Evolutionary conservation across 208 protist species (phyloP).

Genomic region (Wallacemonas sp.): DNA sequence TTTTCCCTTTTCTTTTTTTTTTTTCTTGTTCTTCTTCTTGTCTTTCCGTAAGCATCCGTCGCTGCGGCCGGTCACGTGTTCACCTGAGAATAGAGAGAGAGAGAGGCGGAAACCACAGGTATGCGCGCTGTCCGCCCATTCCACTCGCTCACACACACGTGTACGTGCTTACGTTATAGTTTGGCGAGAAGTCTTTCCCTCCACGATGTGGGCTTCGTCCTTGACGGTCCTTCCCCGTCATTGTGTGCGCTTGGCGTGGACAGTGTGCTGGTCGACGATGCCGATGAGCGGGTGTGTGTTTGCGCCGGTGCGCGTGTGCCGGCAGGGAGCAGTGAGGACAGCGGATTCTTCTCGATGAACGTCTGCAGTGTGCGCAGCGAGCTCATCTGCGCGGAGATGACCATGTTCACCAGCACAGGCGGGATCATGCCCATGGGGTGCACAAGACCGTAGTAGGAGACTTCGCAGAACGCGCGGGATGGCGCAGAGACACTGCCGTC

Average conservation of each 20-base stretch:
- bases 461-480: conserved; percentile 41
- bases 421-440: conserved; percentile 78
- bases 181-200: conserved; percentile 9
- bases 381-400: conserved; percentile 52
- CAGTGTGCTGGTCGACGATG: not conserved
- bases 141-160: too few relatives aligned
- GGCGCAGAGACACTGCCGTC: too few relatives aligned
- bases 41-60: too few relatives aligned
- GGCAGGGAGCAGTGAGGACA: conserved; percentile 12
- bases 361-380: conserved; percentile 43
- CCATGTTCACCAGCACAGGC: conserved; percentile 59
- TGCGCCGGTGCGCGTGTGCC: not conserved
- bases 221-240: not conserved
- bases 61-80: too few relatives aligned
- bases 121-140: too few relatives aligned
- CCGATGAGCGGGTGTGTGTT: not conserved
- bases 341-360: conserved; percentile 42
- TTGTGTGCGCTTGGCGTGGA: not conserved
- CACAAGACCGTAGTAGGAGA: conserved; percentile 73
- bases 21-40: not conserved
- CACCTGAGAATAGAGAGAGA: not conserved
- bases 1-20: conserved; percentile 8
- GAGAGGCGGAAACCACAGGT: too few relatives aligned
- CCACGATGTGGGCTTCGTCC: conserved; percentile 1
- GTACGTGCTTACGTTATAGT: not conserved